Evolutionary conservation across 306 rosid species (phyloP), one percentile per base, ranked within the genome.

Genomic region (Trifolium subterraneum): DNA sequence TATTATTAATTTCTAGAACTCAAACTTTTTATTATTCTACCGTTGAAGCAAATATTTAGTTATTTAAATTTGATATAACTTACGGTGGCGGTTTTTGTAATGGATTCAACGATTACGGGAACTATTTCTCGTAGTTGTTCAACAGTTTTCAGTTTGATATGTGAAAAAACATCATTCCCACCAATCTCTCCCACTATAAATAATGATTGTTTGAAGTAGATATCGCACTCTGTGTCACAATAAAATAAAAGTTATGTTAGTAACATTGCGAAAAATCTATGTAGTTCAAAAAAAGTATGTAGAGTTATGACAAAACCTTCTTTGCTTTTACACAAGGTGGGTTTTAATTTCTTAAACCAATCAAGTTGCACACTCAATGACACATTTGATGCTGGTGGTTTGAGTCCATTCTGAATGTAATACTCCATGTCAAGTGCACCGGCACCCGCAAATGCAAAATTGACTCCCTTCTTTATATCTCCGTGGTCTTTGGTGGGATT

Each of bases 301-400:
- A 63, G 5, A 63, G 48, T 63, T 36, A n/a, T 19, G 45, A 8
- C 23, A 14, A 42, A 42, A 41, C 71, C 54, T 22, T 65, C 33
- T 64, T 38, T 22, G 11, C 19, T 42, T 3, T 11, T 70, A 62
- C 91, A 87, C 8, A 87, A 61, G 13, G 86, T 74, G 31, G 86
- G 7, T 73, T 84, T 84, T 0, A 85, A 50, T 62, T 55, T 45
- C 51, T 45, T 12, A 45, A 45, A 45, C 51, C 51, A 14, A 13
- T 14, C n/a, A 45, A 45, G 14, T 14, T 45, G 51, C 51, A 45
- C 51, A 45, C 6, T 45, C n/a, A 45, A 45, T 45, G 18, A 45
- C 5, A 3, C 4, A 12, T 45, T 14, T 13, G 50, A 10, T 4
- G 7, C 7, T 45, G 7, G 51, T 13, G 6, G n/a, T 13, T 5